Evolutionary conservation across 306 rosid genomes (phyloP), one percentile per base, ranked within the genome.

Genomic region (Begonia masoniana): DNA sequence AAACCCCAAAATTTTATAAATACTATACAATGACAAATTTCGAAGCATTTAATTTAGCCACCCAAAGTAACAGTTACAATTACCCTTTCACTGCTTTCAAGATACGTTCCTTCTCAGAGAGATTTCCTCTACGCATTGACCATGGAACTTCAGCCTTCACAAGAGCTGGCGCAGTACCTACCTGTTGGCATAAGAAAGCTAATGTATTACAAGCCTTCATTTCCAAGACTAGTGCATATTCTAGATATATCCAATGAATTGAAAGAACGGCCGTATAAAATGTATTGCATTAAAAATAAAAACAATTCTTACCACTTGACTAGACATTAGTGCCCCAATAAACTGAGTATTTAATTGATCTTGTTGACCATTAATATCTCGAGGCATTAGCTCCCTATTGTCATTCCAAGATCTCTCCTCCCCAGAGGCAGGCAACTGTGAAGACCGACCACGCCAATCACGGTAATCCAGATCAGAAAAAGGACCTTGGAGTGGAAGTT

Each of bases 11-110:
- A 10, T 50, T 60, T n/a, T 10, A 39, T 10, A 14, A 41, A 21
- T 51, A 10, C 1, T 8, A 23, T 10, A 2, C 21, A 35, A 19
- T 39, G 7, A 41, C 24, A 62, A 17, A 31, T 35, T 14, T 61
- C 42, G 6, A 56, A 35, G 6, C 9, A 52, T 42, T 23, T 23
- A 26, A 26, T 26, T 46, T 13, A 54, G 54, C 47, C 19, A 31
- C 39, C 2, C 39, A 31, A 21, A 21, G 39, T 31, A 31, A 31
- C 13, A 43, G 36, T 55, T 52, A 16, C 1, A 21, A 46, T 65
- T 64, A 73, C 78, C 78, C 78, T 61, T 68, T 73, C 54, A 73
- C 68, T 14, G 65, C 57, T 71, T 68, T 73, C 71, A 68, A 35
- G 14, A 73, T 70, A 48, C 68, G 71, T 5, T 68, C 74, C 59